Evolutionary conservation across 371 early-diverging fungal genomes (phyloP).

Genomic region (Vairimorpha necatrix): DNA sequence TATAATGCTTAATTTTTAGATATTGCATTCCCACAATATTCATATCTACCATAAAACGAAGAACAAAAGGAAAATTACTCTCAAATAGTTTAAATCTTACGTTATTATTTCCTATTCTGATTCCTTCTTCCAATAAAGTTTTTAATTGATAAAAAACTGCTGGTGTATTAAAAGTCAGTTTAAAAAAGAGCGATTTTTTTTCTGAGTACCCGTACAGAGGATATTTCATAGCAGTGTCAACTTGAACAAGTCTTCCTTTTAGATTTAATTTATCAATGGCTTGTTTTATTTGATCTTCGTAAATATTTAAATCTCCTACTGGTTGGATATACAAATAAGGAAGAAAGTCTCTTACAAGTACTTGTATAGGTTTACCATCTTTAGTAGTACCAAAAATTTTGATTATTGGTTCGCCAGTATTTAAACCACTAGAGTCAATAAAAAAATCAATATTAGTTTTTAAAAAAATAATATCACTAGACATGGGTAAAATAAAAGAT

Average conservation of each 20-base stretch:
- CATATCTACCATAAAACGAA: conserved; percentile 94
- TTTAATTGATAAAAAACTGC: conserved; percentile 55
- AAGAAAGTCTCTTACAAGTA: conserved; percentile 80
- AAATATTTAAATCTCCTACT: conserved; percentile 67
- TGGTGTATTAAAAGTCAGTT: conserved; percentile 67
- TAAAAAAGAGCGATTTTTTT: conserved; percentile 61
- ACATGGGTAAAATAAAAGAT: conserved; percentile 31
- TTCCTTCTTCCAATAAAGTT: conserved; percentile 59
- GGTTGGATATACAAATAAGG: conserved; percentile 83
- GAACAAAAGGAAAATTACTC: conserved; percentile 76
- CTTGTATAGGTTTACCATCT: conserved; percentile 75
- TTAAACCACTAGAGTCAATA: conserved; percentile 17
- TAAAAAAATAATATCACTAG: conserved; percentile 45
- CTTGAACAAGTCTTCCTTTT: conserved; percentile 49
- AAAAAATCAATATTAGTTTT: conserved; percentile 57
- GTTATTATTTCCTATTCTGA: conserved; percentile 4
- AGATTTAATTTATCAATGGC: conserved; percentile 20
- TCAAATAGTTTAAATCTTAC: conserved; percentile 71
- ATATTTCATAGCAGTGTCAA: conserved; percentile 70
- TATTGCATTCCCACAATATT: conserved; percentile 80
- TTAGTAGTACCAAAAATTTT: conserved; percentile 62
- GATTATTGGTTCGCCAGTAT: conserved; percentile 36
- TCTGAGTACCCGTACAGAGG: conserved; percentile 70
- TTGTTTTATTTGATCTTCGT: conserved; percentile 58
- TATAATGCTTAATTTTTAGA: conserved; percentile 47